Percentiles rank a stretch among this genome's conserved stretches.
Conservation (phyloP, 2,329 filamentous ascomycete species). For the Penicillium sp. region DNA sequence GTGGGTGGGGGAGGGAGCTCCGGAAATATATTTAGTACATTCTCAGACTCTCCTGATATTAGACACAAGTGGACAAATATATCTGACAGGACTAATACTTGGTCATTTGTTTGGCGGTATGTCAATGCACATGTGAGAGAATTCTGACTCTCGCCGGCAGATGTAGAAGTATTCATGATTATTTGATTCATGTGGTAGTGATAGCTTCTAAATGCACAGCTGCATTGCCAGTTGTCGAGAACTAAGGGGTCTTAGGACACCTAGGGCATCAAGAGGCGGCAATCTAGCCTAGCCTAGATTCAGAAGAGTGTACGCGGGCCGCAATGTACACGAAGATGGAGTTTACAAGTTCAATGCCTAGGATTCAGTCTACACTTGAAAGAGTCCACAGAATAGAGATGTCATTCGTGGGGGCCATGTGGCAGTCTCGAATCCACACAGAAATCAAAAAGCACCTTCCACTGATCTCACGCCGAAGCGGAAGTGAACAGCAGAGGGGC, state of each 20-base stretch:
- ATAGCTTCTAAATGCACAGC: too few relatives aligned
- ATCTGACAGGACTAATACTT: not conserved
- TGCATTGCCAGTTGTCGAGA: not conserved
- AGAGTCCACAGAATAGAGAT: constrained; percentile 10
- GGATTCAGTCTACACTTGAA: not conserved
- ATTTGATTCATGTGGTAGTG: too few relatives aligned
- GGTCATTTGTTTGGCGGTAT: too few relatives aligned
- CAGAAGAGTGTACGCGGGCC: too few relatives aligned
- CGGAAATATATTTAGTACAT: not conserved
- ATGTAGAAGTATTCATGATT: too few relatives aligned
- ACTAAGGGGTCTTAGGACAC: not conserved
- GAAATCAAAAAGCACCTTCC: constrained; percentile 13
- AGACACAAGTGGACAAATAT: not conserved
- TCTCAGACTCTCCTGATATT: not conserved
- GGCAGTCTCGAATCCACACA: constrained; percentile 18
- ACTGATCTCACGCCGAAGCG: not conserved
- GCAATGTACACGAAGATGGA: too few relatives aligned
- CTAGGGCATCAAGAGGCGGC: not conserved
- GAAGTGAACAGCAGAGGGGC: constrained; percentile 2
- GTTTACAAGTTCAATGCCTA: not conserved
- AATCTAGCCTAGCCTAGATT: not conserved
- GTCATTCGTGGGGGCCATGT: constrained; percentile 18
- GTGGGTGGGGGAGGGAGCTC: not conserved
- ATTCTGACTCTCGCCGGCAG: too few relatives aligned
- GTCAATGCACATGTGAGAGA: too few relatives aligned